Percentiles rank a stretch among this genome's conserved stretches.
phyloP scores from a whole-genome alignment of 2,329 filamentous ascomycete species.

The Pestalotiopsis sp. region DNA sequence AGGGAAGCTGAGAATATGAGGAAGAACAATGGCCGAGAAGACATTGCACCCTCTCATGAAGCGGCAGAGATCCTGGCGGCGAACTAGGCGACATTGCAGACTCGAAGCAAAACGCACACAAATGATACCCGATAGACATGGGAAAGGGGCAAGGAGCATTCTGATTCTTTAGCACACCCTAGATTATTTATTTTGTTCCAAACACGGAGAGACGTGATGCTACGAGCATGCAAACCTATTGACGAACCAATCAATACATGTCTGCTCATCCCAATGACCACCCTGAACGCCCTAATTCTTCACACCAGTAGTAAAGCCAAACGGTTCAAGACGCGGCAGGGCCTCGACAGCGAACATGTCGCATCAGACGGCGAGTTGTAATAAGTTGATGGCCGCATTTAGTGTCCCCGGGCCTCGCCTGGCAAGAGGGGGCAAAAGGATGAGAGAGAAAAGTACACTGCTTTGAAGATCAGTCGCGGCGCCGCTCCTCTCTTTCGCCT shows the following conservation, averaged over 20 bases:
- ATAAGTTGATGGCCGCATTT: neutral
- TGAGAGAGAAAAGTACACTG: neutral
- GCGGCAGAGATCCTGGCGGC: slow-evolving; percentile 62
- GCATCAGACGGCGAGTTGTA: neutral
- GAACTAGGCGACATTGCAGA: slow-evolving; percentile 39
- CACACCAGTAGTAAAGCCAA: neutral
- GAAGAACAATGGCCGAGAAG: slow-evolving; percentile 47
- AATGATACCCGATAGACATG: slow-evolving; percentile 29
- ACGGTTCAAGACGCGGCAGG: neutral
- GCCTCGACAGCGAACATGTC: neutral
- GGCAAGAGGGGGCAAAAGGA: neutral
- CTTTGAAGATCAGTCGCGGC: neutral
- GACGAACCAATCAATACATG: neutral
- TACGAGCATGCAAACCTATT: neutral
- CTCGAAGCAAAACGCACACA: slow-evolving; percentile 11
- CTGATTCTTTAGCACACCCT: slow-evolving; percentile 8
- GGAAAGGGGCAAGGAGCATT: slow-evolving; percentile 17
- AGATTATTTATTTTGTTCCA: slow-evolving; percentile 5
- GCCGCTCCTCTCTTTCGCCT: neutral
- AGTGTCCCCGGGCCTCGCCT: too few species aligned
- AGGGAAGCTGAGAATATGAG: slow-evolving; percentile 46
- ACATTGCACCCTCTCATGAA: slow-evolving; percentile 50
- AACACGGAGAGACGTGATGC: neutral
- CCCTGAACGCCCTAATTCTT: neutral
- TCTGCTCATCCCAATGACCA: neutral